Conservation (phyloP, 495 filamentous ascomycete species). For the Aspergillus affinis region DNA sequence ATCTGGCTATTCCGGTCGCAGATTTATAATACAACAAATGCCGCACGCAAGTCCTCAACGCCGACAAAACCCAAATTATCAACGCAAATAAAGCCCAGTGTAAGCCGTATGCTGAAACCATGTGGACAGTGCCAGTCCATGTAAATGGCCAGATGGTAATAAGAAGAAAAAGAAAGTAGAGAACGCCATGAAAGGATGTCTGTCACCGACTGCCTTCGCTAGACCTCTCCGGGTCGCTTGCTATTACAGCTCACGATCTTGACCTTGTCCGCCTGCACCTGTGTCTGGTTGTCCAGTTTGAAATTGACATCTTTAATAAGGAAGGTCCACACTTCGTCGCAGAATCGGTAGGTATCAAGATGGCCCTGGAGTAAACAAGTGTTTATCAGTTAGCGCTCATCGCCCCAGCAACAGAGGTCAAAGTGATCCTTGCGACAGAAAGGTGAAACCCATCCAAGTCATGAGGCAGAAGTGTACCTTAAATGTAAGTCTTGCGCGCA, state of each 20-base stretch:
- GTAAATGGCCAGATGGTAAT: background rate
- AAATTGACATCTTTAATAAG: constrained; percentile 97
- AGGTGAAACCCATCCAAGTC: background rate
- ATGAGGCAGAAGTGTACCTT: constrained; percentile 64
- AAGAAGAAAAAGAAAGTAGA: constrained; percentile 18
- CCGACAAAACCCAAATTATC: background rate
- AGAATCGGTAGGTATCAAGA: constrained; percentile 98
- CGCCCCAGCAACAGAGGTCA: background rate
- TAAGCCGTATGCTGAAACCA: background rate
- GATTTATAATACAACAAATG: constrained; percentile 9
- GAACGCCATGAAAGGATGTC: constrained; percentile 3
- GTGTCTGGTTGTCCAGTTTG: constrained; percentile 82
- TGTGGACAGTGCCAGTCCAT: background rate
- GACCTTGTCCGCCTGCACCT: constrained; percentile 72
- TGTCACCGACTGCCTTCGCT: constrained; percentile 8
- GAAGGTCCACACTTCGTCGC: constrained; percentile 99
- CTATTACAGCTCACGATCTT: constrained; percentile 97
- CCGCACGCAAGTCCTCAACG: constrained; percentile 2
- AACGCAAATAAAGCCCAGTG: background rate
- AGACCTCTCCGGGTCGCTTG: constrained; percentile 74
- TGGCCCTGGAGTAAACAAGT: constrained; percentile 63
- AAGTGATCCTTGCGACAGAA: background rate
- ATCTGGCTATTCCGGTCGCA: background rate
- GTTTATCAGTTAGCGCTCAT: constrained; percentile 18
- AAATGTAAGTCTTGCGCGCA: constrained; percentile 88